A percentile compares a stretch with the other conserved stretches of the same genome.
Conservation (phyloP, 2,329 filamentous ascomycete genomes). For the Colletotrichum echinochloae region DNA sequence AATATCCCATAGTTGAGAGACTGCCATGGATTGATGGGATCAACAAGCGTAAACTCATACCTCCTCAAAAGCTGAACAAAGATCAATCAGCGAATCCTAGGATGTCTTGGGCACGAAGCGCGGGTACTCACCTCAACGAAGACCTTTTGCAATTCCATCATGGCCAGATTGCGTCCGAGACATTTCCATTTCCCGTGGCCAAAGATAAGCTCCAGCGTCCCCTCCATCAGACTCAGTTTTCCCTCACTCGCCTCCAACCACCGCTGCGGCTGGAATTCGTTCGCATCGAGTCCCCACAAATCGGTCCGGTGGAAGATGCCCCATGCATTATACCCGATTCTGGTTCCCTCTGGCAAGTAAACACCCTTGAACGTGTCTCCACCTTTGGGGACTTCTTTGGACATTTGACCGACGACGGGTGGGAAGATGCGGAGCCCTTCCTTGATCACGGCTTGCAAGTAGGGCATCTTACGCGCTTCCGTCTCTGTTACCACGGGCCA, state of each 20-base stretch:
- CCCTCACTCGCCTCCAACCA: slow-evolving; percentile 45
- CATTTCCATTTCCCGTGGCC: slow-evolving; percentile 55
- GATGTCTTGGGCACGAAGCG: too few relatives aligned
- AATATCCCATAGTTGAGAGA: background rate
- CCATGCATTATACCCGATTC: slow-evolving; percentile 51
- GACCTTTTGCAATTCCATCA: slow-evolving; percentile 51
- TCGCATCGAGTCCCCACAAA: slow-evolving; percentile 32
- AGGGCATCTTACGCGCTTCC: slow-evolving; percentile 55
- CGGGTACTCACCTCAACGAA: slow-evolving; percentile 47
- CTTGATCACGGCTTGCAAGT: slow-evolving; percentile 62
- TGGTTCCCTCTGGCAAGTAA: slow-evolving; percentile 50
- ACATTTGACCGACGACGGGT: slow-evolving; percentile 52
- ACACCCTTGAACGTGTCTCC: slow-evolving; percentile 52
- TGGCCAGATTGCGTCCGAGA: slow-evolving; percentile 52
- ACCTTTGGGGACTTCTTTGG: slow-evolving; percentile 52
- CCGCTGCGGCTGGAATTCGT: slow-evolving; percentile 37
- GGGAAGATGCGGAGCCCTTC: slow-evolving; percentile 59
- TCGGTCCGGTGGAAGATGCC: slow-evolving; percentile 46
- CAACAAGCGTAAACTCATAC: slow-evolving; percentile 48
- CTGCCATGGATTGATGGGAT: slow-evolving; percentile 48
- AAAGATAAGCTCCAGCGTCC: slow-evolving; percentile 54
- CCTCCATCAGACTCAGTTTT: slow-evolving; percentile 50
- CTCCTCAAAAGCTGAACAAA: slow-evolving; percentile 43
- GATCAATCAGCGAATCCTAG: background rate
- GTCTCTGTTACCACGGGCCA: slow-evolving; percentile 47